These are phyloP conservation scores for Malus hybrid DNA, from an alignment of 331 rosid species.

Conservation along the genomic window DNA sequence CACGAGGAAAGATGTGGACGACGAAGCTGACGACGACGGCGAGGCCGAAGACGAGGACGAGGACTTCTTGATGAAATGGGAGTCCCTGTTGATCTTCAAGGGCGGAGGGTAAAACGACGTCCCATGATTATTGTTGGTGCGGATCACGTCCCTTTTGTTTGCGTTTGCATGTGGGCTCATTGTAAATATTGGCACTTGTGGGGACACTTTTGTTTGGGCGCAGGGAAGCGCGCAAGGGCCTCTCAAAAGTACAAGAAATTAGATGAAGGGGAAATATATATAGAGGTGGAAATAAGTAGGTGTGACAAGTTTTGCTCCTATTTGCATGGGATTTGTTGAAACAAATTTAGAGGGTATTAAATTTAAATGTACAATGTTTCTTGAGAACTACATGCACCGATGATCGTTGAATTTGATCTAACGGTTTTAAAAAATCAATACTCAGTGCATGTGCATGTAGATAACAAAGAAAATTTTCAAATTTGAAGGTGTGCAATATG, in stretches of 20 bases:
- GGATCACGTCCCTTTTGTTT: neutral
- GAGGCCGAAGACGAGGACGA: constrained; percentile 10
- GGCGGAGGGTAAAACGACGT: constrained; percentile 32
- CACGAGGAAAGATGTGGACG: constrained; percentile 6
- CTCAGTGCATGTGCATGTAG: neutral
- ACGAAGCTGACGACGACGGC: neutral
- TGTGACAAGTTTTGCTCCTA: constrained; percentile 2
- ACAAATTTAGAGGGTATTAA: constrained; percentile 1
- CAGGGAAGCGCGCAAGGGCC: neutral
- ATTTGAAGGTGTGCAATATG: neutral
- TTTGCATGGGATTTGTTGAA: constrained; percentile 10
- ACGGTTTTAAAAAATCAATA: accelerated
- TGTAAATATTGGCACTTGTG: neutral
- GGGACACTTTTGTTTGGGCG: neutral
- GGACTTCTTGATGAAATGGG: constrained; percentile 51
- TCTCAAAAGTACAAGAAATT: constrained; percentile 2
- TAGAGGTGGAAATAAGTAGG: neutral
- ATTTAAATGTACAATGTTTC: too few species aligned
- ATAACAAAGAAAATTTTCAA: neutral
- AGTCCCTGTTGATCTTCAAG: constrained; percentile 53
- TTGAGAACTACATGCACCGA: too few species aligned
- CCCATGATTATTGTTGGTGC: neutral
- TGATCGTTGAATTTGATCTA: too few species aligned
- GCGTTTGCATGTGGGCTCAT: constrained; percentile 14
- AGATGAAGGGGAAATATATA: neutral